phyloP scores from a whole-genome alignment of 2,329 filamentous ascomycete species.

The Sporothrix pseudoabietina region DNA sequence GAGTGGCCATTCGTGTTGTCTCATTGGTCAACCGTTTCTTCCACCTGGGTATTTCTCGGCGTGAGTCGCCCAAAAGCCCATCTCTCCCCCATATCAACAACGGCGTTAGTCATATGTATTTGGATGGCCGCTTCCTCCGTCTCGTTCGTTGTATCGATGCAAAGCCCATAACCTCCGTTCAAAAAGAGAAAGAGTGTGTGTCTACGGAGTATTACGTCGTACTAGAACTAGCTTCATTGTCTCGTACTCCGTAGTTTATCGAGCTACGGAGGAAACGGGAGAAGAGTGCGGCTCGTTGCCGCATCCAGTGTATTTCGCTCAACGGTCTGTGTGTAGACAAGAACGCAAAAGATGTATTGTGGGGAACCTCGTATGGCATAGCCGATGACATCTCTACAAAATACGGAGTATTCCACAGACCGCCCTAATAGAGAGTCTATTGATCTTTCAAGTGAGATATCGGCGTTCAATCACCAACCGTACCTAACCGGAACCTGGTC shows the following conservation, averaged over 20 bases:
- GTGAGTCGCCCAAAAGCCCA: neutral
- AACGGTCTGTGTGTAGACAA: neutral
- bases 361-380: neutral
- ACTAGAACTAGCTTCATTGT: neutral
- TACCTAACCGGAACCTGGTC: neutral
- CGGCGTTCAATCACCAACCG: neutral
- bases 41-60: slow-evolving; percentile 5
- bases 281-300: neutral
- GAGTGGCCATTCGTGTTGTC: neutral
- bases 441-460: neutral
- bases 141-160: neutral
- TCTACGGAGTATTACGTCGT: too few relatives aligned
- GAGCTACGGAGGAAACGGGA: neutral
- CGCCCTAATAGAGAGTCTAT: neutral
- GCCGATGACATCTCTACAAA: neutral
- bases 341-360: neutral
- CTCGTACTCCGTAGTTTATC: neutral
- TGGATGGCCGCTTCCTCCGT: neutral
- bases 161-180: neutral
- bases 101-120: neutral
- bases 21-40: neutral
- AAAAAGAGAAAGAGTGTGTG: neutral
- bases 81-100: too few relatives aligned
- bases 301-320: neutral
- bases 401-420: neutral